Percentiles rank a stretch among this genome's conserved stretches.
phyloP scores from a whole-genome alignment of 345 rosid species.

The Hibiscus syriacus region DNA sequence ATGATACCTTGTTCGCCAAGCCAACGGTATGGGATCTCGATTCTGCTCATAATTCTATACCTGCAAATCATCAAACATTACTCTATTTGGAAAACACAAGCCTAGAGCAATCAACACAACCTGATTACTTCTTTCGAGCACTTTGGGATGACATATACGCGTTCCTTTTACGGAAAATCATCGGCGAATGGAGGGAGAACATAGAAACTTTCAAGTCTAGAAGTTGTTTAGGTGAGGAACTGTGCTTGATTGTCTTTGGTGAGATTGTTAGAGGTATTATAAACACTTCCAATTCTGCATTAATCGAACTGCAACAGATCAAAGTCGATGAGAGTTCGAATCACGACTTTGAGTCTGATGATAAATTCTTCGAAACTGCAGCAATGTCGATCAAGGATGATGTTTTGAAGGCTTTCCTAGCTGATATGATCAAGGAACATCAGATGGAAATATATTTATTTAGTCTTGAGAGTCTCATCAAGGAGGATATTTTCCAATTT shows the following conservation, averaged over 20 bases:
- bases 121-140: not conserved
- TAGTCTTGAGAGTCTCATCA: constrained; percentile 16
- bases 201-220: constrained; percentile 12
- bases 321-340: not conserved
- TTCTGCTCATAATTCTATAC: not conserved
- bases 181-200: constrained; percentile 20
- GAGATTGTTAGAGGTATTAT: constrained; percentile 24
- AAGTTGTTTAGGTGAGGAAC: constrained; percentile 24
- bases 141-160: not conserved
- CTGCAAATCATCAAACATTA: not conserved
- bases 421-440: constrained; percentile 16
- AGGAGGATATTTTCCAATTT: constrained; percentile 20
- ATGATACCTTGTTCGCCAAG: constrained; percentile 14
- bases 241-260: constrained; percentile 21
- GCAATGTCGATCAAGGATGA: constrained; percentile 23
- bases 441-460: constrained; percentile 15
- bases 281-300: constrained; percentile 4
- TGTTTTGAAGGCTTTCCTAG: constrained; percentile 17
- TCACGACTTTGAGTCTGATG: not conserved
- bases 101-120: not conserved
- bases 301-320: constrained; percentile 8
- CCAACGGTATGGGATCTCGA: not conserved
- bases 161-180: constrained; percentile 15
- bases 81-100: not conserved
- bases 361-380: constrained; percentile 9